Evolutionary conservation across 1,139 yeast species (phyloP).

Genomic region (Hyphopichia burtonii): DNA sequence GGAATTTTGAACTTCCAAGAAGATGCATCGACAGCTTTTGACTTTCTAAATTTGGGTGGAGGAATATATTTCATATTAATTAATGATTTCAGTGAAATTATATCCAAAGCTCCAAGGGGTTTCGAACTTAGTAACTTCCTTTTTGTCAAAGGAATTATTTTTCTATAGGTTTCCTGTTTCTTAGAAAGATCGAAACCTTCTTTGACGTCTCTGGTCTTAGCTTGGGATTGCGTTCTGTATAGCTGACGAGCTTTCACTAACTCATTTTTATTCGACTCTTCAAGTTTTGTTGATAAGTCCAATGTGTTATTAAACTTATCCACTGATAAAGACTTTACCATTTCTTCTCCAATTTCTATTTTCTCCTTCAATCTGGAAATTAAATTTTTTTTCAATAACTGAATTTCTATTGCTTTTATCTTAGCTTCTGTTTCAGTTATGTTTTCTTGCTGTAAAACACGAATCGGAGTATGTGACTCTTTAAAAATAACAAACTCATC

Average conservation of each 20-base stretch:
- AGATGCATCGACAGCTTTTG: slow-evolving; percentile 9
- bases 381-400: slow-evolving; percentile 26
- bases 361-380: slow-evolving; percentile 27
- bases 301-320: slow-evolving; percentile 12
- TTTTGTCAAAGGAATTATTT: slow-evolving; percentile 14
- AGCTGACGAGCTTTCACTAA: slow-evolving; percentile 18
- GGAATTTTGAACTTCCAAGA: slow-evolving; percentile 34
- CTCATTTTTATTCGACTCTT: slow-evolving; percentile 16
- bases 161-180: slow-evolving; percentile 6
- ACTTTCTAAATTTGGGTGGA: slow-evolving; percentile 23
- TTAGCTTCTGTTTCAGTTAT: slow-evolving; percentile 7
- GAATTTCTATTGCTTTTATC: slow-evolving; percentile 15
- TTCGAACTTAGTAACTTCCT: slow-evolving; percentile 11
- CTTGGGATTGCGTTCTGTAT: slow-evolving; percentile 11
- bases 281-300: slow-evolving; percentile 14
- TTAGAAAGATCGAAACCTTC: slow-evolving; percentile 11
- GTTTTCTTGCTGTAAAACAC: slow-evolving; percentile 26
- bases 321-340: slow-evolving; percentile 16
- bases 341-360: slow-evolving; percentile 20
- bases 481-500: slow-evolving; percentile 44
- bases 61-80: slow-evolving; percentile 32
- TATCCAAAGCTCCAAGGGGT: slow-evolving; percentile 16
- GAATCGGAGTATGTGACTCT: slow-evolving; percentile 25
- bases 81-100: slow-evolving; percentile 27
- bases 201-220: not conserved